Evolutionary conservation across 2,329 filamentous ascomycete species (phyloP).

Genomic region (Arthrocladium fulminans): DNA sequence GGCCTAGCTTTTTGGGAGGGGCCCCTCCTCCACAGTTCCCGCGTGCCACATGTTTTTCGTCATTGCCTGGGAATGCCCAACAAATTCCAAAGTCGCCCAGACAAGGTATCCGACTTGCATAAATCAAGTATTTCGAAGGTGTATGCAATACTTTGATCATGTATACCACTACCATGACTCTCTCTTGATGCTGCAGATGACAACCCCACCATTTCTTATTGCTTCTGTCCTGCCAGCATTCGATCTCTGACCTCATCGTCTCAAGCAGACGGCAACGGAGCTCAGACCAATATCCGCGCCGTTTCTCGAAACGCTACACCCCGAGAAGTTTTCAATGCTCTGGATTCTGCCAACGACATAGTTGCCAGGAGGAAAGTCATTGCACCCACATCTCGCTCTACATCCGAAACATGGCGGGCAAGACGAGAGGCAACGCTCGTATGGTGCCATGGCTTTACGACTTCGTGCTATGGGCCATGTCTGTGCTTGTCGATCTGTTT

Average conservation of each 20-base stretch:
- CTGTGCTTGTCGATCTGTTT: conserved; percentile 82
- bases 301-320: too few relatives aligned
- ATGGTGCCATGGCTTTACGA: conserved; percentile 44
- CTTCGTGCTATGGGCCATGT: conserved; percentile 42
- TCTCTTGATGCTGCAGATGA: background rate
- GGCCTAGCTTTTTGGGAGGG: too few relatives aligned
- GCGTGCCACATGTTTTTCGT: background rate
- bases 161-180: background rate
- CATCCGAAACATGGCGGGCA: conserved; percentile 5
- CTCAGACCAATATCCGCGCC: too few relatives aligned
- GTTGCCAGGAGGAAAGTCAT: too few relatives aligned
- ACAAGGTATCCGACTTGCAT: background rate
- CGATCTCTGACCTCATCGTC: background rate
- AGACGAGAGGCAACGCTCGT: conserved; percentile 32
- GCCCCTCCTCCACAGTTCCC: background rate
- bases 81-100: background rate
- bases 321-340: too few relatives aligned
- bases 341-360: too few relatives aligned
- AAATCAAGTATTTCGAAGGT: background rate
- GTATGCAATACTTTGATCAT: background rate
- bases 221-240: background rate
- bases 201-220: background rate
- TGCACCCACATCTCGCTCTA: background rate
- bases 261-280: background rate
- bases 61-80: background rate